phyloP scores from a whole-genome alignment of 495 filamentous ascomycete species.

The Xylaria castorea region DNA sequence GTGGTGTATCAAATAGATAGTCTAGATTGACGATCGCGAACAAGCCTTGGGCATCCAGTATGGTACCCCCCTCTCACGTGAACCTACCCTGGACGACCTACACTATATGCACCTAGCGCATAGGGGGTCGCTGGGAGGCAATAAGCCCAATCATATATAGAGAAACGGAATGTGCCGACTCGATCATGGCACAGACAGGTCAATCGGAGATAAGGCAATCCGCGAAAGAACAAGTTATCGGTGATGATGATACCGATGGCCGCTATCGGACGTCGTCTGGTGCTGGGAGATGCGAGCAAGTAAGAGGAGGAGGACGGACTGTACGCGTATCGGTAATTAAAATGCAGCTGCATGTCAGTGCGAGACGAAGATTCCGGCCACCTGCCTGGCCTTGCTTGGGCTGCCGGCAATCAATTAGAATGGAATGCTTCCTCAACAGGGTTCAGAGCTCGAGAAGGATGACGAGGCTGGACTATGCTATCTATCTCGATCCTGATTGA shows the following conservation, averaged over 20 bases:
- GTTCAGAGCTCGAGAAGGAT: neutral
- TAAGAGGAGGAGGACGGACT: neutral
- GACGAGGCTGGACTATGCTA: conserved; percentile 10
- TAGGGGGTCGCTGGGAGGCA: neutral
- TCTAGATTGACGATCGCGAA: neutral
- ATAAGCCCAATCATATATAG: neutral
- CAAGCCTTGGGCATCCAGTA: neutral
- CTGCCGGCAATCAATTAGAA: neutral
- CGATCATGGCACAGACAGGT: neutral
- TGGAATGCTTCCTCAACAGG: neutral
- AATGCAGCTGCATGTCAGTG: conserved; percentile 16
- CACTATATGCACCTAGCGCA: neutral
- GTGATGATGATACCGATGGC: neutral
- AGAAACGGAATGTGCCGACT: conserved; percentile 11
- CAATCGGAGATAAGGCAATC: neutral
- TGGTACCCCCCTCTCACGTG: neutral
- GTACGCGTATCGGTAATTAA: conserved; percentile 21
- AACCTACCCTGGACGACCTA: conserved; percentile 9
- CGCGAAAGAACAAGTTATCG: neutral
- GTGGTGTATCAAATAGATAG: neutral
- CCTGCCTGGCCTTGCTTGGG: neutral
- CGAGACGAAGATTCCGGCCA: neutral
- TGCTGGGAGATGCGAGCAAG: conserved; percentile 7
- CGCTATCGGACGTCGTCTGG: conserved; percentile 16
- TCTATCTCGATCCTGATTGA: neutral